phyloP scores from a whole-genome alignment of 768 basidiomycete genomes.

The Calocybe gangraenosa region DNA sequence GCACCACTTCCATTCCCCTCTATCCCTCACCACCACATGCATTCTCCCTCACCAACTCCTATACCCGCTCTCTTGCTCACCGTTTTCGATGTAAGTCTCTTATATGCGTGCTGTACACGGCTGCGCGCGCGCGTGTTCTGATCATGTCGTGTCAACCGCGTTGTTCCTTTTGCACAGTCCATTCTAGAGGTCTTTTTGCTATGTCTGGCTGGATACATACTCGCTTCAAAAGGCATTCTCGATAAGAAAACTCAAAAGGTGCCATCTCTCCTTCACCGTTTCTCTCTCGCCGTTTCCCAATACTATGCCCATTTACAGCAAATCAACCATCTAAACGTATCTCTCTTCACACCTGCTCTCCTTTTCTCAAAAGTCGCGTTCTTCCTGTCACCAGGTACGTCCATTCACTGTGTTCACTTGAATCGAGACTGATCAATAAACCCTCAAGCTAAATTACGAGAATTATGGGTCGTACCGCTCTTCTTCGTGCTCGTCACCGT shows the following conservation, averaged over 20 bases:
- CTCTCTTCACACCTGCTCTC: conserved; percentile 84
- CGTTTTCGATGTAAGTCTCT: conserved; percentile 49
- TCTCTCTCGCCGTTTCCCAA: not conserved
- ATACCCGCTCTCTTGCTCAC: conserved; percentile 46
- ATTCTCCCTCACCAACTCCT: conserved; percentile 20
- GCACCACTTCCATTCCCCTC: not conserved
- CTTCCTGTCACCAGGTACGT: conserved; percentile 72
- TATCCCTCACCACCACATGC: conserved; percentile 5
- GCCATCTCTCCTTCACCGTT: conserved; percentile 11
- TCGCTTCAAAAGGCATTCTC: conserved; percentile 75
- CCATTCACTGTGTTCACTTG: not conserved
- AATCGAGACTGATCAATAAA: not conserved
- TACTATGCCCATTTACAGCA: conserved; percentile 49
- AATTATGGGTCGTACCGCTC: conserved; percentile 82
- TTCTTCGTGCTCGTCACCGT: conserved; percentile 78
- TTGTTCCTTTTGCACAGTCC: conserved; percentile 44
- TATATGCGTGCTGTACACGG: conserved; percentile 3
- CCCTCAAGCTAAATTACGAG: conserved; percentile 60
- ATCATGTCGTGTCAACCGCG: not conserved
- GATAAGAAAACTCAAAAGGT: conserved; percentile 91
- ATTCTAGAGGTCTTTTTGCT: conserved; percentile 86
- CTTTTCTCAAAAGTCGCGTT: conserved; percentile 96
- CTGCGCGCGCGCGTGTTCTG: conserved; percentile 2
- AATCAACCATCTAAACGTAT: conserved; percentile 80
- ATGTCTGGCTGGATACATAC: conserved; percentile 78